Evolutionary conservation across 352 stramenopile genomes (phyloP), one percentile per base, ranked within the genome.

Genomic region (Phytophthora parvispora): DNA sequence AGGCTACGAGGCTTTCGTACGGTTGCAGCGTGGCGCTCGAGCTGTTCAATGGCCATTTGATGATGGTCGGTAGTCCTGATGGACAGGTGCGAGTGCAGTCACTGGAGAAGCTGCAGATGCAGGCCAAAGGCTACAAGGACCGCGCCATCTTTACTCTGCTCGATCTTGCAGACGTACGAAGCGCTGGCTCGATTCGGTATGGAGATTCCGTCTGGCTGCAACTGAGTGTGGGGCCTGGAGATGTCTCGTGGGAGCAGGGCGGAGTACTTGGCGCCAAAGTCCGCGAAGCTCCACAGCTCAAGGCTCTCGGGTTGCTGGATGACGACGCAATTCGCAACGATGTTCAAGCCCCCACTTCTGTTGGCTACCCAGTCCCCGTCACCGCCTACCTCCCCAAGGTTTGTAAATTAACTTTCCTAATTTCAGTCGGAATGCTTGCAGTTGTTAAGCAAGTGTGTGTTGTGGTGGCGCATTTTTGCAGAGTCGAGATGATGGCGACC

Each of bases 121-220:
- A 86, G 63, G 57, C 79, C 63, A 80, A 82, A 64, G 67, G 77
- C 52, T 87, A 82, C 52, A 81, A 78, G 31, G 75, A 91, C 50
- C 82, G 82, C 36, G 77, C 77, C 16, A 78, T 93, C n/a, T 90
- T 95, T 64, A 93, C 86, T 22, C 59, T 95, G 7, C 64, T 93
- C 20, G 75, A 93, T 55, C 72, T 95, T 18, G 74, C 72, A 15
- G 87, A 95, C 48, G 67, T 90, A 7, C 73, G 78, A 60, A 95
- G 83, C 51, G 83, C 85, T 13, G 86, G 81, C 40, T 77, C 85
- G 22, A 87, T 95, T 53, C 78, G 78, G 27, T 95, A 90, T 49
- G 87, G 87, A n/a, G 85, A 92, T 67, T 78, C 83, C 10, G 84
- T 95, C 15, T 95, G 84, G 82, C 64, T 95, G 36, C 85, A 95